Evolutionary conservation across 768 basidiomycete species (phyloP).

Genomic region (Ramaria sp.): DNA sequence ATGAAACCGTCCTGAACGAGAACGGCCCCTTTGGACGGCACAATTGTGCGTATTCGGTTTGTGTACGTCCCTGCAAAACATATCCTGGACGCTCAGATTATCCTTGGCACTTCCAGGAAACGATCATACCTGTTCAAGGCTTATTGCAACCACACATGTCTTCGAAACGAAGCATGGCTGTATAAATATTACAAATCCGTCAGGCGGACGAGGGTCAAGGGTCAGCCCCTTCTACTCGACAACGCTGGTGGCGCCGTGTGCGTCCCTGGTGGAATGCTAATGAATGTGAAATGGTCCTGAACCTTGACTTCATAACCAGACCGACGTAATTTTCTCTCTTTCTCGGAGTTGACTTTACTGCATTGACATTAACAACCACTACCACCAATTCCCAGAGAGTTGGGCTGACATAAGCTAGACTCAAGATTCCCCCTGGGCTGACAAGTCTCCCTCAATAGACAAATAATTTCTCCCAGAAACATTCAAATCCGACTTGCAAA

Average conservation of each 20-base stretch:
- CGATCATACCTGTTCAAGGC: conserved; percentile 31
- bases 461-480: conserved; percentile 3
- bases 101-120: neutral
- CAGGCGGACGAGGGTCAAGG: conserved; percentile 31
- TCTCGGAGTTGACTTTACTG: too few species aligned
- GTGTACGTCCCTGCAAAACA: conserved; percentile 57
- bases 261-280: conserved; percentile 17
- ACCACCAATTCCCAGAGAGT: neutral
- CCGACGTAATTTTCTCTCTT: too few species aligned
- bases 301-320: neutral
- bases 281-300: conserved; percentile 1
- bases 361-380: neutral
- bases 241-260: conserved; percentile 38
- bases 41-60: conserved; percentile 39
- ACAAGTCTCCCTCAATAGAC: neutral
- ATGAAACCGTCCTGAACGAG: conserved; percentile 5
- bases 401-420: conserved; percentile 3
- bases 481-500: neutral
- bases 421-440: neutral
- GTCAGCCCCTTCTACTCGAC: conserved; percentile 48
- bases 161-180: conserved; percentile 42
- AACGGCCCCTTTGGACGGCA: conserved; percentile 22
- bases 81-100: conserved; percentile 17
- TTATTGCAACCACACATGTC: conserved; percentile 36
- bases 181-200: conserved; percentile 40